A percentile compares a stretch with the other conserved stretches of the same genome.
phyloP scores from a whole-genome alignment of 2,329 filamentous ascomycete species.

The Neopestalotiopsis sp. region DNA sequence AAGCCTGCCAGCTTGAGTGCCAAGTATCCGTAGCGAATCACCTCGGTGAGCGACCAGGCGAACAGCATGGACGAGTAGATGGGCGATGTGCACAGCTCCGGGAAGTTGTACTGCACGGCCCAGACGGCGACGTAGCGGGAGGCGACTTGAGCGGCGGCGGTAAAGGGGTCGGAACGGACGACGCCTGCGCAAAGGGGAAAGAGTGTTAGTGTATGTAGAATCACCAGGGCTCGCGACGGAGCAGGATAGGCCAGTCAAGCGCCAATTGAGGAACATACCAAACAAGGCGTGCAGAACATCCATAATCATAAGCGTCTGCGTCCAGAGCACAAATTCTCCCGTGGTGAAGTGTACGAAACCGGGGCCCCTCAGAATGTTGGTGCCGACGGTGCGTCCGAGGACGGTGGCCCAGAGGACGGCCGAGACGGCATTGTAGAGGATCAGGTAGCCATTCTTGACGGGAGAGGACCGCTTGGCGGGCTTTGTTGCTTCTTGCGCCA shows the following conservation, averaged over 20 bases:
- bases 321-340: conserved; percentile 75
- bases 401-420: conserved; percentile 80
- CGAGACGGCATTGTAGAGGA: conserved; percentile 83
- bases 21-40: conserved; percentile 93
- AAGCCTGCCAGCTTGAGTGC: conserved; percentile 70
- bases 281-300: conserved; percentile 83
- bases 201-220: neutral
- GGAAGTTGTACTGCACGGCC: conserved; percentile 79
- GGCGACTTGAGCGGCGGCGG: conserved; percentile 88
- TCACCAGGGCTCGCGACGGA: neutral
- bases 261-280: conserved; percentile 56
- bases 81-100: conserved; percentile 55
- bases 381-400: conserved; percentile 67
- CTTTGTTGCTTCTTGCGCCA: conserved; percentile 22
- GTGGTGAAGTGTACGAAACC: conserved; percentile 64
- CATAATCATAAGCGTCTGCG: conserved; percentile 82
- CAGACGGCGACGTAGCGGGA: conserved; percentile 89
- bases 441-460: conserved; percentile 72
- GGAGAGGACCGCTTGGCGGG: conserved; percentile 43
- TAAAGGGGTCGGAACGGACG: conserved; percentile 83
- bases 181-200: conserved; percentile 60
- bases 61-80: conserved; percentile 80
- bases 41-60: conserved; percentile 90
- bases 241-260: neutral
- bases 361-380: conserved; percentile 61